Evolutionary conservation across 2,329 filamentous ascomycete species (phyloP).

Genomic region (Hypoxylon sp.): DNA sequence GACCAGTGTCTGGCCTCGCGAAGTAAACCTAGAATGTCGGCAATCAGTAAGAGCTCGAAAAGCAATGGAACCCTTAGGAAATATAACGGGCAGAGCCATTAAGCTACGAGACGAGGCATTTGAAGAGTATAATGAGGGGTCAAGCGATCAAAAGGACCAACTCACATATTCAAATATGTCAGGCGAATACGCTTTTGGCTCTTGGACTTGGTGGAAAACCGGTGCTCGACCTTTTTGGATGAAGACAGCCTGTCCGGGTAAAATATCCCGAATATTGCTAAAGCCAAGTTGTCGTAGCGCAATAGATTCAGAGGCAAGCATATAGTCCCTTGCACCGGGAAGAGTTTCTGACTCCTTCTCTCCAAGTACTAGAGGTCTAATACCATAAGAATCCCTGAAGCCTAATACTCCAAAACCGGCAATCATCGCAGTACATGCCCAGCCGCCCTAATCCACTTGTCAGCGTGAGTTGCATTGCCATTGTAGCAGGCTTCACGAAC

Average conservation of each 20-base stretch:
- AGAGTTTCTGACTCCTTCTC: slow-evolving; percentile 70
- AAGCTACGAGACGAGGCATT: not conserved
- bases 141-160: not conserved
- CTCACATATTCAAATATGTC: slow-evolving; percentile 77
- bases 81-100: not conserved
- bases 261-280: slow-evolving; percentile 75
- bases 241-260: slow-evolving; percentile 82
- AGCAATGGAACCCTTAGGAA: not conserved
- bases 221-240: slow-evolving; percentile 78
- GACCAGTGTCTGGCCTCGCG: slow-evolving; percentile 74
- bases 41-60: slow-evolving; percentile 61
- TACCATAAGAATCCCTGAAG: slow-evolving; percentile 79
- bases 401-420: slow-evolving; percentile 85
- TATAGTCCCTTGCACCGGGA: slow-evolving; percentile 75
- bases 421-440: slow-evolving; percentile 87
- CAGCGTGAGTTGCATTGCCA: not conserved
- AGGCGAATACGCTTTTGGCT: slow-evolving; percentile 74
- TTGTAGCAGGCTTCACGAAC: slow-evolving; percentile 6
- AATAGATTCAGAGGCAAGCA: slow-evolving; percentile 85
- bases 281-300: slow-evolving; percentile 80
- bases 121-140: not conserved
- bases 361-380: slow-evolving; percentile 81
- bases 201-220: slow-evolving; percentile 76
- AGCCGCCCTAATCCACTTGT: slow-evolving; percentile 70
- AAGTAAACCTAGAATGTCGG: slow-evolving; percentile 73